Evolutionary conservation across 2,329 filamentous ascomycete species (phyloP), one percentile per base, ranked within the genome.

Genomic region (Aspergillus tamarii): DNA sequence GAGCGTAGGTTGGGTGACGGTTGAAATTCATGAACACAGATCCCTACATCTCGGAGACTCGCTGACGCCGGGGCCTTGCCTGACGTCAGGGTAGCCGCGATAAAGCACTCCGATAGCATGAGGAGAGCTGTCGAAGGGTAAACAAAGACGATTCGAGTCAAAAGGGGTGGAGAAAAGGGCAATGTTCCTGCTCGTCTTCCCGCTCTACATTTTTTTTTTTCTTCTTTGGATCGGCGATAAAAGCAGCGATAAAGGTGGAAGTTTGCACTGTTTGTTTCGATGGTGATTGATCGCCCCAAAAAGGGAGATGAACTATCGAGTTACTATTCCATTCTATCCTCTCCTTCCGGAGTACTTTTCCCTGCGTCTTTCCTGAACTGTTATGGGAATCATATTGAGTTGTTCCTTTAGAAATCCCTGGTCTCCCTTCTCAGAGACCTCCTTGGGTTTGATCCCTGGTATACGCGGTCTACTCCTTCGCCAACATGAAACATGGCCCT

Each of bases 1-100:
- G 88, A 84, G 73, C 90, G 90, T 74, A 93, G 87, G n/a, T 88
- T 85, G 67, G 90, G 87, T 60, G 90, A 85, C 46, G 94, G 94
- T 72, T 93, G 91, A 71, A 93, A 86, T 67, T 93, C 89, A 78
- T 97, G 91, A 61, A 91, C 79, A 80, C 96, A 95, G 74, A 98
- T 93, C 71, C 92, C 93, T 57, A 93, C 89, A 80, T 97, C 93
- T 79, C 94, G 88, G 59, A 85, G 80, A 32, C 84, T 79, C 59
- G 84, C 80, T 39, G 83, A 82, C 1, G 83, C 69, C 68, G 80
- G 75, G 54, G 73, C 68, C 70, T 80, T 81, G 45, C 75, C 72
- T 53, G 79, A 78, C 61, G 76, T 73, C 67, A 80, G 69, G 26
- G 80, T 78, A 62, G 82, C 81, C 64, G 79, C 80, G 62, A 84